A percentile compares a stretch with the other conserved stretches of the same genome.
phyloP scores from a whole-genome alignment of 2,329 filamentous ascomycete genomes.

The Cercospora nicotianae region DNA sequence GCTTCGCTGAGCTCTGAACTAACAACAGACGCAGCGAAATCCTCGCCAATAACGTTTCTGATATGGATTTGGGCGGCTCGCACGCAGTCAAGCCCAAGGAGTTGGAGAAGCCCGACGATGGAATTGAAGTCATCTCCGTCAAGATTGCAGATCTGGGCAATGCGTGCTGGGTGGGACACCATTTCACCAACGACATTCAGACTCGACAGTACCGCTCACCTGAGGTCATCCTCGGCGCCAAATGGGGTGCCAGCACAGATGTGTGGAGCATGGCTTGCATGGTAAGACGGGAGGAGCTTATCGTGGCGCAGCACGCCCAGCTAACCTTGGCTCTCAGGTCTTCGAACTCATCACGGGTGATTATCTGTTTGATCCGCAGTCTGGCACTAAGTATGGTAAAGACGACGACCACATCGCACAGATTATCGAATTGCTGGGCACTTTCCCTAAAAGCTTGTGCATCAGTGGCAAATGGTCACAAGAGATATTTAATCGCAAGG shows the following conservation, averaged over 20 bases:
- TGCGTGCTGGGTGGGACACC: conserved; percentile 97
- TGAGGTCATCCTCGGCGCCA: conserved; percentile 92
- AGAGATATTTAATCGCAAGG: conserved; percentile 98
- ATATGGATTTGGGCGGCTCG: conserved; percentile 84
- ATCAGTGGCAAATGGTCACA: conserved; percentile 95
- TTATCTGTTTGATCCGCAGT: conserved; percentile 97
- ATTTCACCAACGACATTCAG: conserved; percentile 99
- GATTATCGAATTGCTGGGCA: conserved; percentile 93
- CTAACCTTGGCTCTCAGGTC: conserved; percentile 58
- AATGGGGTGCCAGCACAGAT: conserved; percentile 99
- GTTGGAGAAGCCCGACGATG: conserved; percentile 56
- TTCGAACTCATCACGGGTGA: conserved; percentile 98
- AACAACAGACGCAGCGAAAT: conserved; percentile 58
- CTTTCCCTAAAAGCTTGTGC: conserved; percentile 89
- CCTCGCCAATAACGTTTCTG: conserved; percentile 87
- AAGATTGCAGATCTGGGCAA: conserved; percentile 99
- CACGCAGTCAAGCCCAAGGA: conserved; percentile 59
- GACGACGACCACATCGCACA: conserved; percentile 99
- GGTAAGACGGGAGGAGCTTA: conserved; percentile 57
- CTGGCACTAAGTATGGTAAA: conserved; percentile 97
- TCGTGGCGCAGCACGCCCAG: background rate
- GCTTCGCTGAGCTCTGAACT: conserved; percentile 30
- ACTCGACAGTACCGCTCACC: conserved; percentile 96
- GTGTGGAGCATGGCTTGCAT: conserved; percentile 99
- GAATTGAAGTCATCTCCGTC: conserved; percentile 85